These are phyloP conservation scores for Pelargonium cotyledonis DNA, from an alignment of 441 rosid species.

Conservation along the genomic window DNA sequence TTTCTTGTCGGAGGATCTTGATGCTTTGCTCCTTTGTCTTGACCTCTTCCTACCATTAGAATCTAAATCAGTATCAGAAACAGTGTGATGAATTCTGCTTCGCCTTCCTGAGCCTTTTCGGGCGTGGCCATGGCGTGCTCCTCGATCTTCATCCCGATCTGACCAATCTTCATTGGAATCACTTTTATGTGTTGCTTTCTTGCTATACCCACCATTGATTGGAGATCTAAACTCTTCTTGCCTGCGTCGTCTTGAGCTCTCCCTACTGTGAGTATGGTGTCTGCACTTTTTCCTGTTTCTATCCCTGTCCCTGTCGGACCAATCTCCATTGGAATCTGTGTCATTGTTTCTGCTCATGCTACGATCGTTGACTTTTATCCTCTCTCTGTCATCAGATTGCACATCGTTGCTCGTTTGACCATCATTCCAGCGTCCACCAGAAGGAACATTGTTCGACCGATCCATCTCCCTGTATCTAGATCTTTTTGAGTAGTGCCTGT, in stretches of 20 bases:
- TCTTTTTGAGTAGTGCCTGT: slow-evolving; percentile 41
- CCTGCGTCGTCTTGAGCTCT: slow-evolving; percentile 22
- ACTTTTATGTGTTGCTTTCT: slow-evolving; percentile 18
- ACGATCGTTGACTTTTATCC: slow-evolving; percentile 15
- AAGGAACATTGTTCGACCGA: slow-evolving; percentile 16
- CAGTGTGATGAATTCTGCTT: neutral
- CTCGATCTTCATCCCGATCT: slow-evolving; percentile 23
- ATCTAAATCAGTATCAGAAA: neutral
- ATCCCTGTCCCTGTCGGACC: slow-evolving; percentile 17
- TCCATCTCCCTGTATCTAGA: slow-evolving; percentile 46
- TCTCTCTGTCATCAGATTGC: slow-evolving; percentile 17
- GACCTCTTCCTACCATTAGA: slow-evolving; percentile 10
- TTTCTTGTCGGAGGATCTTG: slow-evolving; percentile 17
- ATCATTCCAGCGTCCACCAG: slow-evolving; percentile 30
- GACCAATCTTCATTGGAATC: slow-evolving; percentile 16
- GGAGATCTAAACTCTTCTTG: slow-evolving; percentile 9
- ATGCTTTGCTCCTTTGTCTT: slow-evolving; percentile 21
- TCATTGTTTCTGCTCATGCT: slow-evolving; percentile 26
- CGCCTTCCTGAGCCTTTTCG: slow-evolving; percentile 13
- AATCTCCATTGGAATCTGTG: slow-evolving; percentile 32
- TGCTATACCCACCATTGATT: slow-evolving; percentile 14
- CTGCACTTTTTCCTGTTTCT: neutral
- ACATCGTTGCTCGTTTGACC: slow-evolving; percentile 14
- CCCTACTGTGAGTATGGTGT: slow-evolving; percentile 20
- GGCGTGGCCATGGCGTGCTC: slow-evolving; percentile 7